A percentile compares a stretch with the other conserved stretches of the same genome.
Evolutionary conservation across 345 rosid genomes (phyloP).

Genomic region (Turnera subulata): DNA sequence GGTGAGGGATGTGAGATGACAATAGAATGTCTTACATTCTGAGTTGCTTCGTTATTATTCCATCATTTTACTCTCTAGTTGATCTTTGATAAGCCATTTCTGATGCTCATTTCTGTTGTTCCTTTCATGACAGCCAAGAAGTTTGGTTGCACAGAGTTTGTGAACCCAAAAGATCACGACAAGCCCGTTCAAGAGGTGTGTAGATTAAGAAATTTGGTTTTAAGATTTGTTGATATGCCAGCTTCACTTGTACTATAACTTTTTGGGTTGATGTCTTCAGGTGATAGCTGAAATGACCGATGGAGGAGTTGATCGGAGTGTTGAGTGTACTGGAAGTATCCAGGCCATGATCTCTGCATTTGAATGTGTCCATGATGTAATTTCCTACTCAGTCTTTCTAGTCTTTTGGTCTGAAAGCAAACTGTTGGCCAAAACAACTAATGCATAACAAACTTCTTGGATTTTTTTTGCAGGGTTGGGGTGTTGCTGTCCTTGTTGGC

Average conservation of each 20-base stretch:
- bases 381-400: neutral
- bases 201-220: neutral
- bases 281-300: conserved; percentile 45
- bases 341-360: conserved; percentile 45
- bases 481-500: conserved; percentile 72
- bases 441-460: neutral
- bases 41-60: neutral
- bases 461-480: conserved; percentile 55
- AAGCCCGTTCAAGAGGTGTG: conserved; percentile 24
- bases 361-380: conserved; percentile 44
- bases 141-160: conserved; percentile 19
- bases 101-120: conserved; percentile 1
- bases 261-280: conserved; percentile 2
- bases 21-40: neutral
- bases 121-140: conserved; percentile 11
- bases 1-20: neutral
- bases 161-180: conserved; percentile 14
- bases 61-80: neutral
- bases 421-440: neutral
- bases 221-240: neutral
- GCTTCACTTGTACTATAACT: neutral
- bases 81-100: neutral
- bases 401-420: neutral
- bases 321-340: conserved; percentile 42
- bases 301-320: conserved; percentile 48